Base-by-base conservation (phyloP, 2,329 filamentous ascomycete species). In the Pseudogymnoascus sp. region DNA sequence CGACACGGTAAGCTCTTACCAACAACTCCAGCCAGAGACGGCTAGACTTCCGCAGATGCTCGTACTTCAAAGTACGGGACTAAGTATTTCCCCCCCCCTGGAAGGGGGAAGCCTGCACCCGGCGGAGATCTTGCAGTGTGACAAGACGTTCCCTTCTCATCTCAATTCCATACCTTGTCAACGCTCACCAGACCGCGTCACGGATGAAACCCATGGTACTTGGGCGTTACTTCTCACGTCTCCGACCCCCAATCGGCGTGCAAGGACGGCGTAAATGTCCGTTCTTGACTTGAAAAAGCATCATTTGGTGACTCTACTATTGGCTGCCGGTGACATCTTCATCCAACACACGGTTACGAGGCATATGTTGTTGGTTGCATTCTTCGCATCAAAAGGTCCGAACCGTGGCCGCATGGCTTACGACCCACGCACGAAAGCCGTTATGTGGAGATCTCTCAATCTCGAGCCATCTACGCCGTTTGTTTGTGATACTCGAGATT, bases 301-400 rank as follows among this genome's bases (percentile, higher is more conserved):
- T 53, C 46, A 53, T 18, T 53, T 31, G 25, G 46, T 53, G 46
- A 16, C 46, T 53, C 14, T 53, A 53, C 46, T 53, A 53, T 53
- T 53, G 46, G 46, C 8, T 53, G 46, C 23, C 8, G 46, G 25
- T 53, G 46, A 53, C 46, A 53, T 53, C 25, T 31, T 53, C 14
- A 53, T 53, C 46, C 46, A 53, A 53, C 46, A 53, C 25, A 53
- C 46, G 25, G 46, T 53, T 53, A 53, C 46, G 25, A 31, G 46
- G 25, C 46, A 31, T 53, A 53, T 31, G 43, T 53, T 53, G 46
- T 53, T 31, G 46, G 46, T 31, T 53, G 46, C 46, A 53, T 53
- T 53, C 25, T 53, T 53, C 25, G 14, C 46, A 53, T 53, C 46
- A 9, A 53, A 53, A 53, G 46, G 46, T 53, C 46, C 46, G 46